These are phyloP conservation scores for Boletus rex-veris DNA, from an alignment of 768 basidiomycete genomes.

Conservation along the genomic window DNA sequence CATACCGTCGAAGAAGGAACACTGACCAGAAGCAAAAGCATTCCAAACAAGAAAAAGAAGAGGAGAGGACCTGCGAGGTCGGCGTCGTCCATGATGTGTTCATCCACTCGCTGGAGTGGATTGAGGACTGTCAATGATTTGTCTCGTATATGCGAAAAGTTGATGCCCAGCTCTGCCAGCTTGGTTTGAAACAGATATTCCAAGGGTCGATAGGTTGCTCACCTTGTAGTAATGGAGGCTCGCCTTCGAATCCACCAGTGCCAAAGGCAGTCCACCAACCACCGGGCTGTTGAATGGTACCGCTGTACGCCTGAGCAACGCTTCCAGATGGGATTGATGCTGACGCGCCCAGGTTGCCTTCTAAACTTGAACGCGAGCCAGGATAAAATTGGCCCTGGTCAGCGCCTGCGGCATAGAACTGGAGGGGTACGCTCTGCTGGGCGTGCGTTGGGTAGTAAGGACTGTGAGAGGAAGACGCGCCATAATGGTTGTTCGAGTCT, in stretches of 20 bases:
- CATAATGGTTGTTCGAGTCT: conserved; percentile 58
- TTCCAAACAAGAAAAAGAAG: conserved; percentile 93
- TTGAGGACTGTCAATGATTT: conserved; percentile 97
- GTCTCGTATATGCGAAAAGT: conserved; percentile 91
- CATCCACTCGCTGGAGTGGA: conserved; percentile 78
- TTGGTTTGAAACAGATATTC: not conserved
- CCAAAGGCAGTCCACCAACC: conserved; percentile 97
- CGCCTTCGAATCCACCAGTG: conserved; percentile 92
- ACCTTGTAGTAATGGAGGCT: conserved; percentile 95
- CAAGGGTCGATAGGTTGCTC: not conserved
- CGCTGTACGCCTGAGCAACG: conserved; percentile 53
- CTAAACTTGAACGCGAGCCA: conserved; percentile 71
- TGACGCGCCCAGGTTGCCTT: conserved; percentile 61
- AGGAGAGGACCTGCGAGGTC: conserved; percentile 95
- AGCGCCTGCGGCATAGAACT: conserved; percentile 70
- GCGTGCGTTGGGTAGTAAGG: conserved; percentile 49
- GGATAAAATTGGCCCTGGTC: conserved; percentile 62
- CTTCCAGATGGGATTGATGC: conserved; percentile 47
- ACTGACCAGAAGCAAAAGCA: conserved; percentile 87
- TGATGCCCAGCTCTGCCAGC: conserved; percentile 86
- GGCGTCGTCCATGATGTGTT: conserved; percentile 98
- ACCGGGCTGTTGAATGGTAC: conserved; percentile 69
- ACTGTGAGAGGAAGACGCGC: conserved; percentile 54
- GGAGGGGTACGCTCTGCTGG: conserved; percentile 58
- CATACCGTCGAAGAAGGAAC: not conserved